These are phyloP conservation scores for Martiniozyma asiatica DNA, from an alignment of 1,139 yeast genomes.

Conservation along the genomic window DNA sequence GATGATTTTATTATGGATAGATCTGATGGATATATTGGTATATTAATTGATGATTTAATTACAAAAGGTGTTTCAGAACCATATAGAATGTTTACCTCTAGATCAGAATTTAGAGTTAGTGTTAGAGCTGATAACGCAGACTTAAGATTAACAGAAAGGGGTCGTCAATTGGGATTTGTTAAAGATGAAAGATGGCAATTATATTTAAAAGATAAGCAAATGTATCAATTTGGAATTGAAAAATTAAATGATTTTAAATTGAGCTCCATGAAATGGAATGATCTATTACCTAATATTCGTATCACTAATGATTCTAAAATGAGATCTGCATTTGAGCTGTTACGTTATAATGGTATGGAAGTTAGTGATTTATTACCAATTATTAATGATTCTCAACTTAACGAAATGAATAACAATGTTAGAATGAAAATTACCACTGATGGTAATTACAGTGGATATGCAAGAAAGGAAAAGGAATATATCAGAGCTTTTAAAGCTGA, in stretches of 20 bases:
- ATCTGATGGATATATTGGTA: slow-evolving; percentile 85
- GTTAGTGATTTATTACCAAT: slow-evolving; percentile 27
- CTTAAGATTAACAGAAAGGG: slow-evolving; percentile 60
- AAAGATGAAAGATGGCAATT: slow-evolving; percentile 43
- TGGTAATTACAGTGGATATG: slow-evolving; percentile 74
- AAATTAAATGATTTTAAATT: slow-evolving; percentile 34
- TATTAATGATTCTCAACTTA: slow-evolving; percentile 16
- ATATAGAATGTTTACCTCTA: slow-evolving; percentile 92
- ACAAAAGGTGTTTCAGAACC: slow-evolving; percentile 98
- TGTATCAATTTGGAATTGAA: slow-evolving; percentile 33
- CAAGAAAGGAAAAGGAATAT: slow-evolving; percentile 58
- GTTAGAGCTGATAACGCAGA: slow-evolving; percentile 95
- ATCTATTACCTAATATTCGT: slow-evolving; percentile 21
- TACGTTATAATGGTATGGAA: slow-evolving; percentile 30
- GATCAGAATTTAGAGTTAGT: slow-evolving; percentile 85
- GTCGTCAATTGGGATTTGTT: slow-evolving; percentile 58
- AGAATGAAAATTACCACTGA: slow-evolving; percentile 59
- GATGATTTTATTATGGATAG: slow-evolving; percentile 49
- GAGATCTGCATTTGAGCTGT: slow-evolving; percentile 44
- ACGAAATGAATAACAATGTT: slow-evolving; percentile 39
- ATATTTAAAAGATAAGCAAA: slow-evolving; percentile 33
- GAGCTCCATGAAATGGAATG: slow-evolving; percentile 55
- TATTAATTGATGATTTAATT: slow-evolving; percentile 82
- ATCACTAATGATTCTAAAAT: slow-evolving; percentile 29
- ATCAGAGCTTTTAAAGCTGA: slow-evolving; percentile 74